Base-by-base conservation (phyloP, 164 flowering plant genomes). In the Piper betle region DNA sequence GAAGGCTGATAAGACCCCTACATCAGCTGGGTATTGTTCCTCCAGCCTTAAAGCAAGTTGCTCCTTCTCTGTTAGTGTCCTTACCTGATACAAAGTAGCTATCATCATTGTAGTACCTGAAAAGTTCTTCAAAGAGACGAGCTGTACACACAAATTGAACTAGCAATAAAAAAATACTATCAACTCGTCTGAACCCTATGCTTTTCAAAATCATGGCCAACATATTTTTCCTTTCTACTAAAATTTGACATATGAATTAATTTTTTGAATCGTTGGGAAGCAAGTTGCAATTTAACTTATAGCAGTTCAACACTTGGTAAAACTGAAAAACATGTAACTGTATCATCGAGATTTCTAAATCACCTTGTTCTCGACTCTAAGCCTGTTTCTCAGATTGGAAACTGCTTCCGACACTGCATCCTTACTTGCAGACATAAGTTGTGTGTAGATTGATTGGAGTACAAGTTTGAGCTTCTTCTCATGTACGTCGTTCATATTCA, bases 1-100 rank as follows among this genome's bases (percentile, higher is more conserved):
- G 75, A 94, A 86, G 40, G 97, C 83, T 46, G 96, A 74, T 56
- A 88, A 61, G 9, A 91, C 86, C 39, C 99, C 99, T 66, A 91
- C 66, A 68, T 94, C 99, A 39, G 63, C 78, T 6, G 99, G 93
- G 73, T 94, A 91, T 68, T 88, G 89, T 73, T 76, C 74, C 62
- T 86, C 90, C 41, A 93, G 75, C 65, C 63, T 71, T 72, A 90
- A 64, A 6, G 77, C 87, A 58, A 89, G 73, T 61, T 71, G 73
- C 56, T 92, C 97, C 70, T 89, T 89, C 2, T 81, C 85, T 16
- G 93, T 82, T 68, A 92, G 66, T 38, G 67, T 70, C 73, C 88
- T 80, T 66, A 67, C 78, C 97, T 89, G 72, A 69, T 57, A 56
- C 18, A 57, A 3, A 63, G 54, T 41, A 20, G 52, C 11, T 46